phyloP scores from a whole-genome alignment of 2,329 filamentous ascomycete species.

The Arthrobotrys iridis region DNA sequence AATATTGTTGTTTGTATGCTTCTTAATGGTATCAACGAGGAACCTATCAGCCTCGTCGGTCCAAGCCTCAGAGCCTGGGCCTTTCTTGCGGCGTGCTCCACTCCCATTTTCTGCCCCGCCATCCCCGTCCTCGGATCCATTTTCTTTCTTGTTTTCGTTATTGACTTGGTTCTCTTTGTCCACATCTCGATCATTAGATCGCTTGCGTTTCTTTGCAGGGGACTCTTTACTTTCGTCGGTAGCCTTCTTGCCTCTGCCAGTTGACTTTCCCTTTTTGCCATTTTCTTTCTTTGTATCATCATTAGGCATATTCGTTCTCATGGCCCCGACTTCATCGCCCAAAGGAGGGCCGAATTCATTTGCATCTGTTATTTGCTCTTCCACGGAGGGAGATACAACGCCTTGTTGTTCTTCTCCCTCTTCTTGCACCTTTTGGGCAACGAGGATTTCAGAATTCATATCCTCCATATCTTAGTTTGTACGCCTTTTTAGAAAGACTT shows the following conservation, averaged over 20 bases:
- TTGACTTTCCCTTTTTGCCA: not conserved
- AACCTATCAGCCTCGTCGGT: not conserved
- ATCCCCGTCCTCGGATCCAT: not conserved
- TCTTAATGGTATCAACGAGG: slow-evolving; percentile 14
- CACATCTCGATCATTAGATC: not conserved
- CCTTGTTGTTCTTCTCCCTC: no score
- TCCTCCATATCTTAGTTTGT: no score
- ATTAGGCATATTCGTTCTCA: not conserved
- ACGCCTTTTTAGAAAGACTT: no score
- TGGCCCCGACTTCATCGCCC: not conserved
- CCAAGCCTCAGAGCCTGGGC: slow-evolving; percentile 8
- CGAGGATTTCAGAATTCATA: no score
- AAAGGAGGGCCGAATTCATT: not conserved
- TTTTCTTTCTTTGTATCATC: not conserved
- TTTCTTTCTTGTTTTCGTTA: not conserved
- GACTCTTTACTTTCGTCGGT: slow-evolving; percentile 18
- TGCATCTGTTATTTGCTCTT: not conserved
- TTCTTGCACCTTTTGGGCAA: no score
- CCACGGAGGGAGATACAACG: no score
- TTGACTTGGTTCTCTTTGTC: not conserved
- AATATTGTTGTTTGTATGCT: not conserved
- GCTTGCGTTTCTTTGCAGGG: slow-evolving; percentile 35
- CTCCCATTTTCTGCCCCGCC: not conserved
- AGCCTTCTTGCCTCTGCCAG: not conserved
- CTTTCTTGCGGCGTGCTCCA: slow-evolving; percentile 3